phyloP scores from a whole-genome alignment of 768 basidiomycete genomes.

The Cystobasidium onofrii region DNA sequence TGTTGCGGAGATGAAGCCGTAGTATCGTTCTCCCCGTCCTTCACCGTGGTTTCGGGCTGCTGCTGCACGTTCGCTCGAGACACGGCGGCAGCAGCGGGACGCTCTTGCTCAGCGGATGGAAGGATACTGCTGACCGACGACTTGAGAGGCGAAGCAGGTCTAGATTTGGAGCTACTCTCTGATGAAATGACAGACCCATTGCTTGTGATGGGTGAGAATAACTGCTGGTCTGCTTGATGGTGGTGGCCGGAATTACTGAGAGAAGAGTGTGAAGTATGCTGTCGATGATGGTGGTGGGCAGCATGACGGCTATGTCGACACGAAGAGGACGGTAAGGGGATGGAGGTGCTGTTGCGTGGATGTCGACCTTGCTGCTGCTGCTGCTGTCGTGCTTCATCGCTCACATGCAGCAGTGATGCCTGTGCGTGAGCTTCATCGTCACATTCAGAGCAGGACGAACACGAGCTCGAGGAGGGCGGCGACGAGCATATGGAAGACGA shows the following conservation, averaged over 20 bases:
- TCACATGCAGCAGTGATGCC: not conserved
- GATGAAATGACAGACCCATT: not conserved
- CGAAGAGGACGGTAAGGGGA: too few relatives aligned
- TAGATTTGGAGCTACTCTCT: not conserved
- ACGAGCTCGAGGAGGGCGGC: not conserved
- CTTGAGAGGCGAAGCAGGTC: not conserved
- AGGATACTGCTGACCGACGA: not conserved
- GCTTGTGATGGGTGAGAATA: not conserved
- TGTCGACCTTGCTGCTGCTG: not conserved
- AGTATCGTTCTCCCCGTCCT: too few relatives aligned
- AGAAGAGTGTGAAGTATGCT: not conserved
- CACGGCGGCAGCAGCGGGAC: not conserved
- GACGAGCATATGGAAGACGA: not conserved
- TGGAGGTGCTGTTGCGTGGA: too few relatives aligned
- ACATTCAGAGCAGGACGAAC: constrained; percentile 1
- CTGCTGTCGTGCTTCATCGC: not conserved
- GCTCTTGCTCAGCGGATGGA: not conserved
- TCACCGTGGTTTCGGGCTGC: not conserved
- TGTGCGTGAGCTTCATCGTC: not conserved
- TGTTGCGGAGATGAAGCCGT: too few relatives aligned
- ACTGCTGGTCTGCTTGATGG: not conserved
- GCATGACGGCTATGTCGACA: not conserved
- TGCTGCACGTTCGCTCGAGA: not conserved
- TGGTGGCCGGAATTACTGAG: not conserved
- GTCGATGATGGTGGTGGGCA: not conserved